phyloP scores from a whole-genome alignment of 345 rosid genomes.

The Microcos paniculata region DNA sequence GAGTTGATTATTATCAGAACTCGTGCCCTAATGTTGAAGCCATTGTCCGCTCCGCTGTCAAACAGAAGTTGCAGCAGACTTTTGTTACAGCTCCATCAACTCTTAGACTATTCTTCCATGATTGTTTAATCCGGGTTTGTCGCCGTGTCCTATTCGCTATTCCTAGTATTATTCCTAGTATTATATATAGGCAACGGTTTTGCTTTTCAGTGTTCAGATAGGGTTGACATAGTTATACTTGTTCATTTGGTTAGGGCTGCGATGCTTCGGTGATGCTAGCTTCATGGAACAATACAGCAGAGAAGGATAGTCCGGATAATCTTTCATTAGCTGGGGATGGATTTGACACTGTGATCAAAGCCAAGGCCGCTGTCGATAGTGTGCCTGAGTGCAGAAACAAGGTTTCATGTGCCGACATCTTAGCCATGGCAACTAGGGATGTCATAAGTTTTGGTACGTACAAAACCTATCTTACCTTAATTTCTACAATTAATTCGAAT shows the following conservation, averaged over 20 bases:
- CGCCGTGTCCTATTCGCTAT: neutral
- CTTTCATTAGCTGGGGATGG: constrained; percentile 26
- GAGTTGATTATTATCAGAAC: neutral
- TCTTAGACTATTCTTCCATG: constrained; percentile 19
- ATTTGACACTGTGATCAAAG: constrained; percentile 18
- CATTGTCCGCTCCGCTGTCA: constrained; percentile 12
- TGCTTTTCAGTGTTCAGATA: neutral
- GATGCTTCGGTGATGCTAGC: constrained; percentile 26
- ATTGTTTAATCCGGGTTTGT: constrained; percentile 12
- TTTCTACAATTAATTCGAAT: neutral
- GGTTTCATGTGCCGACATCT: constrained; percentile 27
- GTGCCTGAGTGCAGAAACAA: constrained; percentile 13
- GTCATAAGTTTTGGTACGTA: constrained; percentile 22
- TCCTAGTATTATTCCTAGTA: too few species aligned
- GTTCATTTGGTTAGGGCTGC: constrained; percentile 9
- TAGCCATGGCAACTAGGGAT: constrained; percentile 26
- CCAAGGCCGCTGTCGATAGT: constrained; percentile 20
- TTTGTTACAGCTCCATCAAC: constrained; percentile 22
- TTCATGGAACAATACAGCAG: constrained; percentile 12
- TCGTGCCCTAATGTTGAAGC: constrained; percentile 15
- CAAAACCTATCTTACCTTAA: neutral
- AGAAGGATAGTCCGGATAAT: constrained; percentile 25
- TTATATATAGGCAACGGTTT: neutral
- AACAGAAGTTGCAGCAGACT: constrained; percentile 11
- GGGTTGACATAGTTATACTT: neutral